These are phyloP conservation scores for Tylopilus vinaceipallidus DNA, from an alignment of 768 basidiomycete genomes.

Conservation along the genomic window DNA sequence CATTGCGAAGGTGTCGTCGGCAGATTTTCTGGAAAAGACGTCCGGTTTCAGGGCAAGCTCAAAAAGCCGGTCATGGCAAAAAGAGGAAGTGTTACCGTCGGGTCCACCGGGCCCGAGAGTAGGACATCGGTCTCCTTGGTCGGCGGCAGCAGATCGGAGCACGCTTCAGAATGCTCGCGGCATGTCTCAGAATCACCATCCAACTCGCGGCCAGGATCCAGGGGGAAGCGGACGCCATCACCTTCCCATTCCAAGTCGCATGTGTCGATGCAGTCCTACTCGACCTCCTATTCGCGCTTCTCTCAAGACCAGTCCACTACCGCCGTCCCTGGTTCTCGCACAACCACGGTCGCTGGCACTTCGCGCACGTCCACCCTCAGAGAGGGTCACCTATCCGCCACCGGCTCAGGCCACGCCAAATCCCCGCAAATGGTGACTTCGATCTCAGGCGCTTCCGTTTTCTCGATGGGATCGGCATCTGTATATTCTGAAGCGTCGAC, in stretches of 20 bases:
- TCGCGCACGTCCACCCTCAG: not conserved
- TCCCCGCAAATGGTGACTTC: conserved; percentile 21
- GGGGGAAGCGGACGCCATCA: conserved; percentile 17
- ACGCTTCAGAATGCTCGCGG: conserved; percentile 3
- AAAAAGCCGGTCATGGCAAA: conserved; percentile 82
- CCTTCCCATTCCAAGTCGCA: conserved; percentile 15
- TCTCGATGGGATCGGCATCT: conserved; percentile 26
- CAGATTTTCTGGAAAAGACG: conserved; percentile 59
- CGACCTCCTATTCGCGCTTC: conserved; percentile 14
- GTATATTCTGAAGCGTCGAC: conserved; percentile 29
- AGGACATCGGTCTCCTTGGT: conserved; percentile 21
- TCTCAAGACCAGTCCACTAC: conserved; percentile 12
- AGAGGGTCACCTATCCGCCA: not conserved
- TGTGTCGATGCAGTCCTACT: conserved; percentile 14
- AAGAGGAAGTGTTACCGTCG: conserved; percentile 36
- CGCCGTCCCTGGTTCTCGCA: not conserved
- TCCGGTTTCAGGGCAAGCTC: conserved; percentile 69
- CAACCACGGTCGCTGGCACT: conserved; percentile 2
- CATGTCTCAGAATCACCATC: conserved; percentile 19
- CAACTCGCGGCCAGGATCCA: conserved; percentile 16
- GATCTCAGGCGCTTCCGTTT: conserved; percentile 27
- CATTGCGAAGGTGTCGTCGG: conserved; percentile 89
- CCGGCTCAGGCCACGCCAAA: conserved; percentile 19
- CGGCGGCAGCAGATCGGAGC: conserved; percentile 4
- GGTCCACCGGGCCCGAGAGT: not conserved